Conservation (phyloP, 495 filamentous ascomycete genomes). For the Lepidopterella palustris region DNA sequence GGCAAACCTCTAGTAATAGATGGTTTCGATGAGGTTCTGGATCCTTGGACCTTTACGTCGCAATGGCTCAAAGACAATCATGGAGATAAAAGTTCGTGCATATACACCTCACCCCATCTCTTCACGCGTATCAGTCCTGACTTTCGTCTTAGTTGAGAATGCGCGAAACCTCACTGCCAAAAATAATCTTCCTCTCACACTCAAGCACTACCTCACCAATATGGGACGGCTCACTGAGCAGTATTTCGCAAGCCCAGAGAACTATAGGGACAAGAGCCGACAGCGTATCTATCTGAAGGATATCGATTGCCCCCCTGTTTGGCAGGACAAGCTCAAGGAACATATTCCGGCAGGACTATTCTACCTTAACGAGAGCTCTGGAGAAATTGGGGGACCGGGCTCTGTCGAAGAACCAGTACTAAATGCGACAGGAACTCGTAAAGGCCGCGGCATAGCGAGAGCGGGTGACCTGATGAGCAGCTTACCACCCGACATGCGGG, state of each 20-base stretch:
- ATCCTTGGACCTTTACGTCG: constrained; percentile 67
- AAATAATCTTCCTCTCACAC: constrained; percentile 67
- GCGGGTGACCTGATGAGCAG: constrained; percentile 92
- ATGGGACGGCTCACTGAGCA: constrained; percentile 71
- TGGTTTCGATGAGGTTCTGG: constrained; percentile 63
- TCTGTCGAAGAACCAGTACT: constrained; percentile 35
- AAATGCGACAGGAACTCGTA: constrained; percentile 29
- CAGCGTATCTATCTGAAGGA: constrained; percentile 93
- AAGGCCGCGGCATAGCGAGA: constrained; percentile 48
- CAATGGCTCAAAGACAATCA: constrained; percentile 70
- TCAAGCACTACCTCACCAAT: constrained; percentile 80
- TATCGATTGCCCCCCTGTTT: constrained; percentile 82
- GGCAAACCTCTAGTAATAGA: constrained; percentile 85
- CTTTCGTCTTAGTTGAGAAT: constrained; percentile 45
- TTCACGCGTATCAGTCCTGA: neutral
- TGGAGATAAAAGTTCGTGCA: constrained; percentile 61
- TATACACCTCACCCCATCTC: neutral
- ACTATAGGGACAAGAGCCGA: constrained; percentile 60
- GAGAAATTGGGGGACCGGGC: constrained; percentile 47
- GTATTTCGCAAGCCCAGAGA: constrained; percentile 52
- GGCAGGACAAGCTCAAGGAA: constrained; percentile 69
- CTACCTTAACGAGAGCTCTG: constrained; percentile 77
- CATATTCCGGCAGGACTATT: constrained; percentile 72
- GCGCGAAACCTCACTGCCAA: constrained; percentile 68
- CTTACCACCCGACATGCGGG: constrained; percentile 75